Evolutionary conservation across 345 rosid genomes (phyloP), one percentile per base, ranked within the genome.

Genomic region (Dimocarpus longan): DNA sequence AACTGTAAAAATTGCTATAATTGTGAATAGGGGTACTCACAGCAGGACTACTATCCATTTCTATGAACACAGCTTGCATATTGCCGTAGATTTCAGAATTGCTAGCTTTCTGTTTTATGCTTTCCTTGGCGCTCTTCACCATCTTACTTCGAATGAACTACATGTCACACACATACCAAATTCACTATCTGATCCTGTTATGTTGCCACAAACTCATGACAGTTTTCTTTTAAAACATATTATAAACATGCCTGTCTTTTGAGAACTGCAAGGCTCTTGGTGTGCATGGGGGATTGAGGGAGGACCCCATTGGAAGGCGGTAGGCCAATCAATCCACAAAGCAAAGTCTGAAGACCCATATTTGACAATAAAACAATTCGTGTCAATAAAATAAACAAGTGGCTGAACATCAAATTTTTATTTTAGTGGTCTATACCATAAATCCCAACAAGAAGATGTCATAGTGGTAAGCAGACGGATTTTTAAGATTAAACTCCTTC

Each of bases 281-380:
- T 89, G 78, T 95, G 98, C 98, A 93, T 93, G 9, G 98, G 98
- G 76, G 97, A 91, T 70, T 95, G 97, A n/a, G 97, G 98, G 3
- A 95, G 89, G 77, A 95, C 97, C 42, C 98, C 95, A 48, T 95
- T 93, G 2, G 94, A 90, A 66, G 98, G 97, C 70, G 97, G 97
- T 40, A 95, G 84, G 5, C 97, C 95, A 15, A 92, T 56, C 81
- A 95, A 79, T 68, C 98, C 98, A 76, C 98, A 95, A 52, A 95
- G 84, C 81, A 95, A 78, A 39, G 95, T 90, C 98, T 95, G 87
- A 42, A 71, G 69, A 71, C 77, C 70, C 18, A 42, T 22, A 28
- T 18, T 48, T 22, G 42, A 48, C 6, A 12, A 73, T 24, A 46
- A 19, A 73, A 79, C 18, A 40, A 37, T 15, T 32, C 71, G 40